Conservation (phyloP, 768 basidiomycete genomes). For the Hygrophorus russula region DNA sequence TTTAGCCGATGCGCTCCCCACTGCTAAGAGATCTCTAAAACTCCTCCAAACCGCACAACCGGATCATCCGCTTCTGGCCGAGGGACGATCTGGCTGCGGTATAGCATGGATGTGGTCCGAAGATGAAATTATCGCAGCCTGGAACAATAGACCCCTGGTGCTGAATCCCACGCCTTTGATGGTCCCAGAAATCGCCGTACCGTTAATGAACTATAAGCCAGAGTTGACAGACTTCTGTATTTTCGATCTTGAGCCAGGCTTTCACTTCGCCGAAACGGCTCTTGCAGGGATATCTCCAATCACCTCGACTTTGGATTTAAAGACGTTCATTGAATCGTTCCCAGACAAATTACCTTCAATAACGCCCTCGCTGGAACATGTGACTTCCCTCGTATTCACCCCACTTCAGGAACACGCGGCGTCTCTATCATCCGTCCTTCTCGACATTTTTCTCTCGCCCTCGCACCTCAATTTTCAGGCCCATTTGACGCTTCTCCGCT, state of each 20-base stretch:
- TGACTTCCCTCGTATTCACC: slow-evolving; percentile 51
- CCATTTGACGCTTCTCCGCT: slow-evolving; percentile 59
- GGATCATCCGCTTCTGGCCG: slow-evolving; percentile 44
- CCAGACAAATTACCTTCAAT: slow-evolving; percentile 48
- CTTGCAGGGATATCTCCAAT: slow-evolving; percentile 17
- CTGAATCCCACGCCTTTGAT: not conserved
- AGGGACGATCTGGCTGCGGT: slow-evolving; percentile 11
- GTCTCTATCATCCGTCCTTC: slow-evolving; percentile 53
- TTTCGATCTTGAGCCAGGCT: slow-evolving; percentile 62
- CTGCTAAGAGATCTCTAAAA: slow-evolving; percentile 58
- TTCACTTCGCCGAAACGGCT: slow-evolving; percentile 11
- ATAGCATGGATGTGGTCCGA: slow-evolving; percentile 59
- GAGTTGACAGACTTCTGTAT: slow-evolving; percentile 36
- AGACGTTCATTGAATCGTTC: slow-evolving; percentile 43
- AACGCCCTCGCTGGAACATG: slow-evolving; percentile 50
- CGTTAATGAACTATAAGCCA: slow-evolving; percentile 11
- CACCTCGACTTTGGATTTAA: slow-evolving; percentile 21
- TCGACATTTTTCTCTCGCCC: slow-evolving; percentile 54
- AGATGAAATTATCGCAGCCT: slow-evolving; percentile 39
- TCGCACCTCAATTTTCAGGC: slow-evolving; percentile 54
- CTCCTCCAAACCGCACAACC: slow-evolving; percentile 56
- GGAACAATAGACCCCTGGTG: slow-evolving; percentile 17
- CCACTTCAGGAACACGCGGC: slow-evolving; percentile 54
- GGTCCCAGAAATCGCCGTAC: not conserved
- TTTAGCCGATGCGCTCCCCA: slow-evolving; percentile 41